Evolutionary conservation across 2,329 filamentous ascomycete species (phyloP).

Genomic region (Botrytis pseudocinerea): DNA sequence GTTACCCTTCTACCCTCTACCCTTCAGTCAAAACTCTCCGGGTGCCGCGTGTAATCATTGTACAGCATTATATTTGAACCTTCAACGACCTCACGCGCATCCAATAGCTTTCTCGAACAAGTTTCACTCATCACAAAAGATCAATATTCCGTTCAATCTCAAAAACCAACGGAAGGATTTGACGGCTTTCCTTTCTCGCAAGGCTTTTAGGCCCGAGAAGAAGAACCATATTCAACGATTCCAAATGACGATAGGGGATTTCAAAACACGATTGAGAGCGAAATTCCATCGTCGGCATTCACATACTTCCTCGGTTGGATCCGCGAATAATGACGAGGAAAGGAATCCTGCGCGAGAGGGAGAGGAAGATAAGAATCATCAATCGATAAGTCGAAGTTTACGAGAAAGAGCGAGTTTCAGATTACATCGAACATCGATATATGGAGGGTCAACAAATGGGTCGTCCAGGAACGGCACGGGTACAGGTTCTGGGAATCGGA

Average conservation of each 20-base stretch:
- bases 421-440: slow-evolving; percentile 4
- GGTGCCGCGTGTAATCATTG: slow-evolving; percentile 14
- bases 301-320: slow-evolving; percentile 5
- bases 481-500: not conserved
- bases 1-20: not conserved
- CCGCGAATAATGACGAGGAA: slow-evolving; percentile 5
- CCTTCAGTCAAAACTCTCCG: slow-evolving; percentile 9
- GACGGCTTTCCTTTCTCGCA: not conserved
- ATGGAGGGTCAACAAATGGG: slow-evolving; percentile 18
- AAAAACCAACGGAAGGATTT: not conserved
- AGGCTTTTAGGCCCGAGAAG: slow-evolving; percentile 2
- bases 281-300: slow-evolving; percentile 24
- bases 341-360: not conserved
- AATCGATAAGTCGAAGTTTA: slow-evolving; percentile 11
- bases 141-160: not conserved
- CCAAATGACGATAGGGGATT: slow-evolving; percentile 23
- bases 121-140: not conserved
- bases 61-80: not conserved
- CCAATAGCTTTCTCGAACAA: not conserved
- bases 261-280: slow-evolving; percentile 22
- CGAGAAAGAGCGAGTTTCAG: slow-evolving; percentile 14
- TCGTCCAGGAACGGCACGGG: slow-evolving; percentile 12
- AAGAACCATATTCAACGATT: not conserved
- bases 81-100: slow-evolving; percentile 7
- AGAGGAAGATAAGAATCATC: slow-evolving; percentile 1